phyloP scores from a whole-genome alignment of 441 rosid species.

The Raphanus hybrid region DNA sequence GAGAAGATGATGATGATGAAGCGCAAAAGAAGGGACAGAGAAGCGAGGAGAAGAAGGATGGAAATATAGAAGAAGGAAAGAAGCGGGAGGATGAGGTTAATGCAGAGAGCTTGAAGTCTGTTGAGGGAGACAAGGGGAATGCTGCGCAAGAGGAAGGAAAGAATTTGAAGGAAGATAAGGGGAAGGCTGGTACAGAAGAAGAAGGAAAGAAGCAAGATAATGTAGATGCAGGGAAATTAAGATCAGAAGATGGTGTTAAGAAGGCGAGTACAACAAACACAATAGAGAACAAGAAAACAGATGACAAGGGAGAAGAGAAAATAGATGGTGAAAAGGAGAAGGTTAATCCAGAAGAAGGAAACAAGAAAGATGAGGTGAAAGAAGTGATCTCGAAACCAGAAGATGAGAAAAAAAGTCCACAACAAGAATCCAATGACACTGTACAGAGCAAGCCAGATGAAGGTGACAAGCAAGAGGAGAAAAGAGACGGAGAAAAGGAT shows the following conservation, averaged over 20 bases:
- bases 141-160: constrained; percentile 7
- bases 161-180: not conserved
- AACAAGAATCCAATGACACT: not conserved
- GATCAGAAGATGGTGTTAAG: constrained; percentile 9
- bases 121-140: not conserved
- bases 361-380: constrained; percentile 5
- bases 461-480: not conserved
- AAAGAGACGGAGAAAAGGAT: not conserved
- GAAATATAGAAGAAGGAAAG: not conserved
- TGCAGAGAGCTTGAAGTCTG: constrained; percentile 1
- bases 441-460: constrained; percentile 25
- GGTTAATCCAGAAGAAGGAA: constrained; percentile 1
- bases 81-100: not conserved
- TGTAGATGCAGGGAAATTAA: not conserved
- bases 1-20: constrained; percentile 9
- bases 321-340: constrained; percentile 1
- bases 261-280: not conserved
- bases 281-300: constrained; percentile 15
- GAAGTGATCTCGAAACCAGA: not conserved
- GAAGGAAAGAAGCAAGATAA: not conserved
- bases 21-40: constrained; percentile 7
- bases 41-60: constrained; percentile 22
- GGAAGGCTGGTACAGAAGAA: not conserved
- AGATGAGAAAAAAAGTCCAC: constrained; percentile 4
- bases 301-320: constrained; percentile 13